These are phyloP conservation scores for Dothideomycetidae sp. DNA, from an alignment of 2,329 filamentous ascomycete genomes.

Conservation along the genomic window DNA sequence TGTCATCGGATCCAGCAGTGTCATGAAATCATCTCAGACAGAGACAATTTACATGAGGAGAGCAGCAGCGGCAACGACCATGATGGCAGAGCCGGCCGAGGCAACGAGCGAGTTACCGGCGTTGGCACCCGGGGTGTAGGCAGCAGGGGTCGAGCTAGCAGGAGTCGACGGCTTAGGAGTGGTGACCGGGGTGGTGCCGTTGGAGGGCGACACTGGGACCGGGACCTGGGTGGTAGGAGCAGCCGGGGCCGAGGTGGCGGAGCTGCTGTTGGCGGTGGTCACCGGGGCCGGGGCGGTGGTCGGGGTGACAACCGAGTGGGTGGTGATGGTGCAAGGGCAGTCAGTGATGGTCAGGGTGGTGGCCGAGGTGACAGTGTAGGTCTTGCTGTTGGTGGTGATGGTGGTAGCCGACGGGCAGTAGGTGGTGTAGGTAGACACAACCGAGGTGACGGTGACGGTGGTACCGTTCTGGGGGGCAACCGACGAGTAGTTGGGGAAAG, in stretches of 20 bases:
- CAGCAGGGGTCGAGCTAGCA: conserved; percentile 19
- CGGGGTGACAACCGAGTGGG: conserved; percentile 22
- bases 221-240: conserved; percentile 6
- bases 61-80: conserved; percentile 32
- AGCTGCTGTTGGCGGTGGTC: neutral
- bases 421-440: conserved; percentile 21
- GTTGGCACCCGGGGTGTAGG: conserved; percentile 34
- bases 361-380: conserved; percentile 16
- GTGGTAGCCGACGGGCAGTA: conserved; percentile 20
- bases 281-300: conserved; percentile 27
- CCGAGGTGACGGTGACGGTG: conserved; percentile 18
- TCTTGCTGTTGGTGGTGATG: conserved; percentile 16
- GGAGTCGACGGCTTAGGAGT: conserved; percentile 10
- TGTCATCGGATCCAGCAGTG: too few relatives aligned
- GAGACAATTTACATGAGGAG: conserved; percentile 6
- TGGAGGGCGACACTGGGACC: conserved; percentile 12
- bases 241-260: conserved; percentile 8
- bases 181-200: conserved; percentile 11
- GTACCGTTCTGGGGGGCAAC: conserved; percentile 22
- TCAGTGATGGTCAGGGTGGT: conserved; percentile 17
- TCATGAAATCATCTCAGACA: too few relatives aligned
- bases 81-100: conserved; percentile 25
- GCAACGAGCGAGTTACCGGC: conserved; percentile 27
- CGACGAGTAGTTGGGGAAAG: conserved; percentile 15
- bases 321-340: conserved; percentile 33